Evolutionary conservation across 2,329 filamentous ascomycete genomes (phyloP).

Genomic region (Chaetomium globosum): DNA sequence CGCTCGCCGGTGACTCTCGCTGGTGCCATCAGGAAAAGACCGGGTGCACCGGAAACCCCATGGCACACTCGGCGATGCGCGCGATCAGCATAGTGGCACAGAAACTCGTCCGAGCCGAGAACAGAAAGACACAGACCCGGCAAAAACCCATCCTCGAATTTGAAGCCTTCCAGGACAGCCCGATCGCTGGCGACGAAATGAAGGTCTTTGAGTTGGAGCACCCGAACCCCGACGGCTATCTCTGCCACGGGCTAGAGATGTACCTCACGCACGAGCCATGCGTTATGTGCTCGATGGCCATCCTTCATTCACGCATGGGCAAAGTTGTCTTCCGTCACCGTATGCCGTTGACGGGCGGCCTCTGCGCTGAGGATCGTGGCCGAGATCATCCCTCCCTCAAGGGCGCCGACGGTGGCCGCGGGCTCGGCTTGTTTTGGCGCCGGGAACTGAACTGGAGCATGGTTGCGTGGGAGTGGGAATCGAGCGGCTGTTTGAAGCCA

Average conservation of each 20-base stretch:
- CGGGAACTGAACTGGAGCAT: slow-evolving; percentile 85
- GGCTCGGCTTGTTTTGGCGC: slow-evolving; percentile 70
- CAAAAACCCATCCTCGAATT: slow-evolving; percentile 52
- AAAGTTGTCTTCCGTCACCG: slow-evolving; percentile 78
- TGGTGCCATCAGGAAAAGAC: slow-evolving; percentile 59
- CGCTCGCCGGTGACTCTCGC: slow-evolving; percentile 75
- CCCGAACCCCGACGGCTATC: slow-evolving; percentile 75
- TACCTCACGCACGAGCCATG: slow-evolving; percentile 96
- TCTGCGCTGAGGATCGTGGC: slow-evolving; percentile 73
- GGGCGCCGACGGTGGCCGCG: slow-evolving; percentile 54
- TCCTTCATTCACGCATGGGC: slow-evolving; percentile 90
- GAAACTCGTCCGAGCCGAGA: slow-evolving; percentile 61
- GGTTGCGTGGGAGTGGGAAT: slow-evolving; percentile 75
- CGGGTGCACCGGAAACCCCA: slow-evolving; percentile 65
- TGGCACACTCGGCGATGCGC: slow-evolving; percentile 76
- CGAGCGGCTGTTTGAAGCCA: slow-evolving; percentile 45
- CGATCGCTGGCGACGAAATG: slow-evolving; percentile 68
- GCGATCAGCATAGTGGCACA: slow-evolving; percentile 82
- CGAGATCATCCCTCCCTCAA: slow-evolving; percentile 47
- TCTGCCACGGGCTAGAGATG: slow-evolving; percentile 90
- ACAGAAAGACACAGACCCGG: slow-evolving; percentile 41
- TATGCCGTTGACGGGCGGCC: slow-evolving; percentile 78
- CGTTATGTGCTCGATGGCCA: slow-evolving; percentile 94
- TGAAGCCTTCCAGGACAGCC: slow-evolving; percentile 68
- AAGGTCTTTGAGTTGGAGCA: slow-evolving; percentile 66